phyloP scores from a whole-genome alignment of 2,329 filamentous ascomycete species.

The Periconia sp. region DNA sequence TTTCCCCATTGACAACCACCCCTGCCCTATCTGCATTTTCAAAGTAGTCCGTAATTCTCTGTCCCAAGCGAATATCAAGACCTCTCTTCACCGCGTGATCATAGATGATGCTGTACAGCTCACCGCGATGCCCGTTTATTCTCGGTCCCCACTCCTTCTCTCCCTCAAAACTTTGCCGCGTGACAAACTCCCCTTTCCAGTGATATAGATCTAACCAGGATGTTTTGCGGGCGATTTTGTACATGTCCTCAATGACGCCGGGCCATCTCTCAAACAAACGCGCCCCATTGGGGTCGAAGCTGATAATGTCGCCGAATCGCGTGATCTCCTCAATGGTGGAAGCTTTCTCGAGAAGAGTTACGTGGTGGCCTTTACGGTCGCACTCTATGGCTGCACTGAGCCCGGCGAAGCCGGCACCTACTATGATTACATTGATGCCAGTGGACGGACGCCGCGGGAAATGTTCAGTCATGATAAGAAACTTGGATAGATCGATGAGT shows the following conservation, averaged over 20 bases:
- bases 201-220: slow-evolving; percentile 64
- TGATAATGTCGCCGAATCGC: slow-evolving; percentile 63
- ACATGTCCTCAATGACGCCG: slow-evolving; percentile 51
- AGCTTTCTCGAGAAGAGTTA: slow-evolving; percentile 57
- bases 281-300: slow-evolving; percentile 62
- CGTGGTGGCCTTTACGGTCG: slow-evolving; percentile 60
- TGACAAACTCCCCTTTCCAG: slow-evolving; percentile 63
- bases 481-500: not conserved
- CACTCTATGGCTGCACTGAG: slow-evolving; percentile 66
- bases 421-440: slow-evolving; percentile 49
- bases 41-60: slow-evolving; percentile 56
- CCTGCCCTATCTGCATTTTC: slow-evolving; percentile 56
- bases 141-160: slow-evolving; percentile 50
- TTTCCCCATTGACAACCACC: slow-evolving; percentile 53
- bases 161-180: slow-evolving; percentile 52
- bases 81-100: slow-evolving; percentile 56
- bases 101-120: slow-evolving; percentile 61
- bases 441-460: slow-evolving; percentile 21
- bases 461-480: not conserved
- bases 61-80: slow-evolving; percentile 57
- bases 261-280: slow-evolving; percentile 58
- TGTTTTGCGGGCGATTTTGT: slow-evolving; percentile 53
- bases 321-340: slow-evolving; percentile 56
- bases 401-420: slow-evolving; percentile 58
- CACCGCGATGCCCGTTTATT: slow-evolving; percentile 63